Evolutionary conservation across 306 rosid species (phyloP), one percentile per base, ranked within the genome.

Genomic region (Alnus glutinosa): DNA sequence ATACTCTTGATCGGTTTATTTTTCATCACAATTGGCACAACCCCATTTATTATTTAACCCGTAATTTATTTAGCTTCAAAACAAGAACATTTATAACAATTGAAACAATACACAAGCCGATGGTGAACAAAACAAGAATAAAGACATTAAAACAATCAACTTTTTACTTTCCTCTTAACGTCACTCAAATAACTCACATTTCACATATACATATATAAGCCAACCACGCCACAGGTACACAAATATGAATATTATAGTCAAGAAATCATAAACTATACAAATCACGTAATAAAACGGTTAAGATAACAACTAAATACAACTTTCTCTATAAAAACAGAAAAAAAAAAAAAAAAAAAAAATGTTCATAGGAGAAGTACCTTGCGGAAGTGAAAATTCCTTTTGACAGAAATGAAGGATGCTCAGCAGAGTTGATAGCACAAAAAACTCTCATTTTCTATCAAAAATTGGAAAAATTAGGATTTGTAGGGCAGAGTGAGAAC

Each of bases 371-470:
- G 81, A 5, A 18, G 55, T 57, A 79, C 86, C 89, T 80, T 64
- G 83, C 59, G n/a, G 75, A 68, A 63, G 62, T 28, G 75, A 73
- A 55, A 18, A 32, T 48, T 23, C 50, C 84, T 51, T 72, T 19
- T 3, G 74, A 75, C 12, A 79, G 57, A 62, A 75, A 70, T 34
- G 44, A 23, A 37, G 83, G 81, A 19, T 77, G 64, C 64, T 67
- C 39, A 49, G 69, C 55, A 1, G 57, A 62, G 48, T 70, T 49
- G 47, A 85, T 23, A 19, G 59, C 75, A 32, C 76, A 77, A 13
- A 82, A 54, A 32, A 74, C 75, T 58, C 61, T 61, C 89, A 86
- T 86, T 76, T 46, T 76, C 76, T 77, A 70, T 67, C 78, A 58
- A 34, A 36, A 32, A 34, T 0, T 32, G 42, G 13, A 13, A 34